phyloP scores from a whole-genome alignment of 2,329 filamentous ascomycete genomes.

The Sarocladium oryzae region DNA sequence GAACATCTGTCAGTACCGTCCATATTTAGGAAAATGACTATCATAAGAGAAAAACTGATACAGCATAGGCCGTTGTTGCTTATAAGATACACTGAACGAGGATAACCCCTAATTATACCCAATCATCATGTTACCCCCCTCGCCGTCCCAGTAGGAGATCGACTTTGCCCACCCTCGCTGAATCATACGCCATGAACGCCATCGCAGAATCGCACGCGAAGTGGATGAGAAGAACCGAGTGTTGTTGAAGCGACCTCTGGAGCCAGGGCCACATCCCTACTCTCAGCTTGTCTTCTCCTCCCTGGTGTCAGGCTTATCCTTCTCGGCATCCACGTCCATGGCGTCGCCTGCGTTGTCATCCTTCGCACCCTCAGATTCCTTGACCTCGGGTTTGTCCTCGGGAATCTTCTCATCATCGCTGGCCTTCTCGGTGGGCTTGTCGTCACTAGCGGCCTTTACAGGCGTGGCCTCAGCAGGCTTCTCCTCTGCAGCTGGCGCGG shows the following conservation, averaged over 20 bases:
- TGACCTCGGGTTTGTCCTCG: conserved; percentile 11
- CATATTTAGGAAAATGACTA: too few species aligned
- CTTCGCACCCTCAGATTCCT: conserved; percentile 11
- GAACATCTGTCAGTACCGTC: too few species aligned
- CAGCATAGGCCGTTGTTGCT: not conserved
- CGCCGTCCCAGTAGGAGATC: not conserved
- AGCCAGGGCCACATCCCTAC: not conserved
- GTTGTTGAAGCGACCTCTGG: not conserved
- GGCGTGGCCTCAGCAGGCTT: conserved; percentile 15
- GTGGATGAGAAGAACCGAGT: not conserved
- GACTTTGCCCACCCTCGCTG: not conserved
- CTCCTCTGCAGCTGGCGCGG: conserved; percentile 13
- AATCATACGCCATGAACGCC: conserved; percentile 1
- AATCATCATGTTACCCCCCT: not conserved
- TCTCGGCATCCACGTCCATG: conserved; percentile 12
- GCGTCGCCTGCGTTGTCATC: conserved; percentile 7
- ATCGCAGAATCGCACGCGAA: not conserved
- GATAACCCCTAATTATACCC: not conserved
- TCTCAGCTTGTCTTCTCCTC: conserved; percentile 10
- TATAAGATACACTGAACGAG: not conserved
- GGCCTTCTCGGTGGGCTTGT: conserved; percentile 17
- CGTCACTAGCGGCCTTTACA: conserved; percentile 11
- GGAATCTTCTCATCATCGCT: conserved; percentile 13
- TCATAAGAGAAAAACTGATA: not conserved
- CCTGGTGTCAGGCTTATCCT: conserved; percentile 6